These are phyloP conservation scores for Tetrastigma voinierianum DNA, from an alignment of 164 flowering plant genomes.

Conservation along the genomic window DNA sequence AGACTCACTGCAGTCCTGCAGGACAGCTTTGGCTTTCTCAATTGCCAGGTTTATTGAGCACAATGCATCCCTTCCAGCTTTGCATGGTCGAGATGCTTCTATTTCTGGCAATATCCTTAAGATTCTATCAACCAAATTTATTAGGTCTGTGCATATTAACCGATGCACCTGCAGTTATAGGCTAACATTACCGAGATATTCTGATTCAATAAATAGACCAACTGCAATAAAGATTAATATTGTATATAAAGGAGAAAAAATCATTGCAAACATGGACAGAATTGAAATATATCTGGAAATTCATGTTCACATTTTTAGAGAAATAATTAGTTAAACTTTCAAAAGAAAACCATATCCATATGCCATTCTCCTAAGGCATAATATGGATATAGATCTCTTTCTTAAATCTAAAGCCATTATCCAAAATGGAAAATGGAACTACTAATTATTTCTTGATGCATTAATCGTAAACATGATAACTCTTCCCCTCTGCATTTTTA, in stretches of 20 bases:
- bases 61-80: slow-evolving; percentile 49
- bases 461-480: too few relatives aligned
- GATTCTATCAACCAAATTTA: slow-evolving; percentile 35
- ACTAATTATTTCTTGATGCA: too few relatives aligned
- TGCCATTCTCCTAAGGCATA: too few relatives aligned
- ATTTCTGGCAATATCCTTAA: slow-evolving; percentile 43
- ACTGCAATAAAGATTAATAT: neutral
- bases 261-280: too few relatives aligned
- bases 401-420: too few relatives aligned
- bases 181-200: neutral
- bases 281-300: too few relatives aligned
- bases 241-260: neutral
- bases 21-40: slow-evolving; percentile 43
- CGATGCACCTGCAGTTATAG: slow-evolving; percentile 43
- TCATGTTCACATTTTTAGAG: too few relatives aligned
- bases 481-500: too few relatives aligned
- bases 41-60: slow-evolving; percentile 37
- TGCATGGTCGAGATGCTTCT: slow-evolving; percentile 64
- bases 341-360: too few relatives aligned
- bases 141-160: slow-evolving; percentile 43
- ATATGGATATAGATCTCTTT: too few relatives aligned
- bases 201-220: neutral
- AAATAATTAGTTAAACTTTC: too few relatives aligned
- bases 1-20: slow-evolving; percentile 49
- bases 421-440: too few relatives aligned